Evolutionary conservation across 1,284 basidiomycete species (phyloP), one percentile per base, ranked within the genome.

Genomic region (Butyriboletus regius): DNA sequence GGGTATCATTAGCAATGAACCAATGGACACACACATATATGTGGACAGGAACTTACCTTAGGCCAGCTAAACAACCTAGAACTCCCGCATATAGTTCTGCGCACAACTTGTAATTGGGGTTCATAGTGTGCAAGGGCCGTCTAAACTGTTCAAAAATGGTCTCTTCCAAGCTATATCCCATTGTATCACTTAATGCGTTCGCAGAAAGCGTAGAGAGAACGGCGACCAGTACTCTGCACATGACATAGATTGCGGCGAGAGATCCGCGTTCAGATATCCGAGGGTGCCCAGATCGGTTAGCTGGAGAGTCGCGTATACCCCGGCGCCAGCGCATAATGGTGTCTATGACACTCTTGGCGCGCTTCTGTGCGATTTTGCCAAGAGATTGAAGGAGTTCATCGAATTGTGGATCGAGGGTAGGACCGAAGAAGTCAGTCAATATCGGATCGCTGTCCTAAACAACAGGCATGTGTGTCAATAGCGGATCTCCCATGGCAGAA

Each of bases 311-410:
- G 36, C 77, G 78, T 62, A 93, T 88, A 37, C 76, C 81, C 49
- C 82, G 76, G 51, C 89, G 78, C 94, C 94, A 98, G 18, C 86
- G 82, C 74, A 87, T 85, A 46, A 96, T 79, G 6, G 90, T 85
- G 54, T 93, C 89, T 31, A 95, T 76, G 6, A 97, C 91, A 34
- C 83, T 79, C 58, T 91, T 88, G 3, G 90, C 77, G 52, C 91
- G 83, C 48, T 88, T 89, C 53, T 85, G 82, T 2, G 90, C 90
- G 49, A 95, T 85, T 62, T 90, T 88, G 9, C 88, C 90, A 4
- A 98, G 76, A 2, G 91, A 91, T 7, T 79, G 74, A 29, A 96
- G 75, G 5, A 86, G 77, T 28, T 85, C 81, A 62, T 96, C 92
- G 56, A 95, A 89, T 50, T 83, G 78, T 2, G 76, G 66, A 61